Base-by-base conservation (phyloP, 768 basidiomycete genomes). In the Strobilomyces echinocephalus region DNA sequence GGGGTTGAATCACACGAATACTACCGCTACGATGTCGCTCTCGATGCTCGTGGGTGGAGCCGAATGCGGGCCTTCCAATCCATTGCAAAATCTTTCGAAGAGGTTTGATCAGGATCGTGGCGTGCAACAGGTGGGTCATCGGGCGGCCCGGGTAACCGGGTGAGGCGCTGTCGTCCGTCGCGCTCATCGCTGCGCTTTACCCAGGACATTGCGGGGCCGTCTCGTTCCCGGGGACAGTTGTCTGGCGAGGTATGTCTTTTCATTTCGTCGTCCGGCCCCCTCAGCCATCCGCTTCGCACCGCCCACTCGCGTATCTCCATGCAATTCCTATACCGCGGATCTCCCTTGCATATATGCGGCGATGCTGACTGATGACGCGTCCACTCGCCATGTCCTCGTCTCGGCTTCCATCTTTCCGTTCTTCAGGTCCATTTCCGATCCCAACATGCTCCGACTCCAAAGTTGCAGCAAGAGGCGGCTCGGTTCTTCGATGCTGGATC, bases 51-150 rank as follows among this genome's bases (percentile, higher is more conserved):
- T 85, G 20, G 82, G 79, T 43, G 67, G 67, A 1, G 84, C 88
- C 1, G 90, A 92, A 41, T 95, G 92, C 59, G 93, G 93, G 1
- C 91, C 93, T 7, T 80, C 81, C 1, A 95, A 93, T 67, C 83
- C 91, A 11, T 70, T 95, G 16, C 88, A 91, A 63, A 81, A 78
- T 15, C 80, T 95, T 6, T 78, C 87, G 0, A 94, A 93, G 64
- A 77, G 80, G 42, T 85, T 92, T 57, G 88, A 90, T 58, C 77
- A 80, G 41, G 91, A 94, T 66, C 78, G 88, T 61, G 88, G 88
- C 9, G 63, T 81, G 2, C 88, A 90, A 67, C 89, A 91, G 76
- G 90, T 91, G 62, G 21, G 68, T 63, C 28, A 8, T 12, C 3
- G 30, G 33, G 48, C 44, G 38, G 42, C 52, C 59, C 49, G 60